Evolutionary conservation across 352 stramenopile species (phyloP).

Genomic region (Globisporangium mamillatum): DNA sequence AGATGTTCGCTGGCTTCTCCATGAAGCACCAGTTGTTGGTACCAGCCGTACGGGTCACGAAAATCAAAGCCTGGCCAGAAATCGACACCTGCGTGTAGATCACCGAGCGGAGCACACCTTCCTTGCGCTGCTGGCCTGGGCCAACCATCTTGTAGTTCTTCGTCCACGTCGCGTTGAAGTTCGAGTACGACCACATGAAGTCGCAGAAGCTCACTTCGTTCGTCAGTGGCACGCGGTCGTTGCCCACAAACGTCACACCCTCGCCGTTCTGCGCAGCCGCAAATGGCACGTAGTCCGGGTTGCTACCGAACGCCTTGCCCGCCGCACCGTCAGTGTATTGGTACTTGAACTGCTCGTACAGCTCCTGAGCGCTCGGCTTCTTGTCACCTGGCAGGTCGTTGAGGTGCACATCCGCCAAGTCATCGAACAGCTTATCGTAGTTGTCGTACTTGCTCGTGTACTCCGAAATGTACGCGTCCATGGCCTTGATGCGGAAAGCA

Average conservation of each 20-base stretch:
- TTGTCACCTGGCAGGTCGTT: slow-evolving; percentile 38
- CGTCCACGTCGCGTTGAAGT: slow-evolving; percentile 74
- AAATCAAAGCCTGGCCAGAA: slow-evolving; percentile 71
- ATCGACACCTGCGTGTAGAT: slow-evolving; percentile 76
- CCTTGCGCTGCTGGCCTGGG: slow-evolving; percentile 63
- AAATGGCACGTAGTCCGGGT: slow-evolving; percentile 36
- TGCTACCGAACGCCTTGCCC: slow-evolving; percentile 24
- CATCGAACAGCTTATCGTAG: slow-evolving; percentile 45
- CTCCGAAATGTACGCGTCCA: slow-evolving; percentile 41
- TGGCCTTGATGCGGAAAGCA: slow-evolving; percentile 33
- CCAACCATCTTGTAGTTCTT: slow-evolving; percentile 59
- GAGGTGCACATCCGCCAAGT: slow-evolving; percentile 55
- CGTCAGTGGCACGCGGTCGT: slow-evolving; percentile 56
- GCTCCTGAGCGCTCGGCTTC: slow-evolving; percentile 37
- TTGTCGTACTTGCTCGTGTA: slow-evolving; percentile 52
- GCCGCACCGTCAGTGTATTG: slow-evolving; percentile 45
- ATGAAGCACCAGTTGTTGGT: slow-evolving; percentile 79
- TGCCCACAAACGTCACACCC: slow-evolving; percentile 53
- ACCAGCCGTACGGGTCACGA: slow-evolving; percentile 67
- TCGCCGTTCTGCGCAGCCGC: slow-evolving; percentile 40
- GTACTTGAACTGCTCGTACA: slow-evolving; percentile 59
- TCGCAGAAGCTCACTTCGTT: slow-evolving; percentile 66
- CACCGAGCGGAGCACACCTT: slow-evolving; percentile 60
- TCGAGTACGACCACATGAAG: slow-evolving; percentile 65
- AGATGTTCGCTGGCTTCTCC: slow-evolving; percentile 58